A percentile compares a stretch with the other conserved stretches of the same genome.
These are phyloP conservation scores for Penicillium nucicola DNA, from an alignment of 495 filamentous ascomycete species.

Conservation along the genomic window DNA sequence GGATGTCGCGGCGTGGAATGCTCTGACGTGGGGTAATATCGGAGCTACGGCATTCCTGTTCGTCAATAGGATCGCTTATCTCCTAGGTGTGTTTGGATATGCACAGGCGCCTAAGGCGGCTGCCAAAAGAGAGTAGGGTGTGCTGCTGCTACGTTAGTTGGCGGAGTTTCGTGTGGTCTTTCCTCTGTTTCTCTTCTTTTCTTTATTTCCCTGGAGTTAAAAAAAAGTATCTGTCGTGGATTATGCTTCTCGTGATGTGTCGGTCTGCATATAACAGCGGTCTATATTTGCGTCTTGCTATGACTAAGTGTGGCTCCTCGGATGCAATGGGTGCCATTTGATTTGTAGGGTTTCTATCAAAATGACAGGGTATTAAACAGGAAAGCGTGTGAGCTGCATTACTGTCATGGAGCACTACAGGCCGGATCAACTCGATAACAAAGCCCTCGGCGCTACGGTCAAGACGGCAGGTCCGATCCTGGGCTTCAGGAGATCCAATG, in stretches of 20 bases:
- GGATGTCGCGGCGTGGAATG: conserved; percentile 61
- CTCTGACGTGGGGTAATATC: conserved; percentile 71
- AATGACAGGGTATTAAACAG: not conserved
- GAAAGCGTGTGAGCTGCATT: not conserved
- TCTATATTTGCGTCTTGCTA: not conserved
- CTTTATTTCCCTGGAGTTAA: not conserved
- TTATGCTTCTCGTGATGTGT: not conserved
- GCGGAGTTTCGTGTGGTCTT: not conserved
- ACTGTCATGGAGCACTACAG: not conserved
- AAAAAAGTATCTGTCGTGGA: too few relatives aligned
- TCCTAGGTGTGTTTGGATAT: conserved; percentile 56
- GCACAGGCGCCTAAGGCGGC: conserved; percentile 23
- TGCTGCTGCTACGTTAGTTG: not conserved
- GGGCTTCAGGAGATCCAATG: not conserved
- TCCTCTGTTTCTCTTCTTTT: not conserved
- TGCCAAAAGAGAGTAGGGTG: conserved; percentile 22
- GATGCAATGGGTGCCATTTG: conserved; percentile 1
- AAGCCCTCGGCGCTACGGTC: not conserved
- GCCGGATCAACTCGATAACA: not conserved
- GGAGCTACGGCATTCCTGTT: conserved; percentile 57
- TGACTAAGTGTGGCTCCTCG: conserved; percentile 2
- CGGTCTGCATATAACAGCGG: not conserved
- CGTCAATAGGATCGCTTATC: conserved; percentile 52
- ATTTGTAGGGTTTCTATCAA: not conserved
- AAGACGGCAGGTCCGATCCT: not conserved